These are phyloP conservation scores for Apiospora phragmitis DNA, from an alignment of 2,329 filamentous ascomycete species.

Conservation along the genomic window DNA sequence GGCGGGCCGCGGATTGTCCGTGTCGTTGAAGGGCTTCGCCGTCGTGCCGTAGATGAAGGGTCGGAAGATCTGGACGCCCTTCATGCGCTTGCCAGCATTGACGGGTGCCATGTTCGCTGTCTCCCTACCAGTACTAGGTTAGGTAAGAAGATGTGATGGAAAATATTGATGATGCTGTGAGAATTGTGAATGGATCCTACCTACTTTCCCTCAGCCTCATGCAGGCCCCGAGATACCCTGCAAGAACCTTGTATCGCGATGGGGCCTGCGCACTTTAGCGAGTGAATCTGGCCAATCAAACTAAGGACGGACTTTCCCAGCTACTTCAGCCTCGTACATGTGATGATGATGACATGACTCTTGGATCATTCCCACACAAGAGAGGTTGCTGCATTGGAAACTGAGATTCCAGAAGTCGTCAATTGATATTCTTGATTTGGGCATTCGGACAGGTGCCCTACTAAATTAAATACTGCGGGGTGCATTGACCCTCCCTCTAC, in stretches of 20 bases:
- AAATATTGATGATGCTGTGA: background rate
- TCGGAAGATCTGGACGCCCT: slow-evolving; percentile 63
- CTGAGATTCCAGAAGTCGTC: background rate
- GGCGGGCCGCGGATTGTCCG: slow-evolving; percentile 73
- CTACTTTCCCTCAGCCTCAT: slow-evolving; percentile 18
- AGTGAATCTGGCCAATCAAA: background rate
- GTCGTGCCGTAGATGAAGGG: slow-evolving; percentile 78
- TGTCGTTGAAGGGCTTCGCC: slow-evolving; percentile 75
- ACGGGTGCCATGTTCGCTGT: slow-evolving; percentile 56
- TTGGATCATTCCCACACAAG: slow-evolving; percentile 15
- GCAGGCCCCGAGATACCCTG: background rate
- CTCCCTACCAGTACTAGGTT: slow-evolving; percentile 14
- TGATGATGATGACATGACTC: slow-evolving; percentile 25
- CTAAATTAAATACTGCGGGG: background rate
- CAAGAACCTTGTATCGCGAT: background rate
- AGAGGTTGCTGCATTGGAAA: slow-evolving; percentile 10
- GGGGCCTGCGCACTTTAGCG: background rate
- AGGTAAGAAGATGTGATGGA: background rate
- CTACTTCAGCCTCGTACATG: slow-evolving; percentile 23
- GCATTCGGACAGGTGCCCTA: background rate
- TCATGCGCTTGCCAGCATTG: slow-evolving; percentile 63
- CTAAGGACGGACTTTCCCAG: background rate
- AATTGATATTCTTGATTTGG: background rate
- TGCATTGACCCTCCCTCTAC: background rate
- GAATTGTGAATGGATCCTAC: background rate